phyloP scores from a whole-genome alignment of 1,284 basidiomycete species.

The Leccinum fallax region DNA sequence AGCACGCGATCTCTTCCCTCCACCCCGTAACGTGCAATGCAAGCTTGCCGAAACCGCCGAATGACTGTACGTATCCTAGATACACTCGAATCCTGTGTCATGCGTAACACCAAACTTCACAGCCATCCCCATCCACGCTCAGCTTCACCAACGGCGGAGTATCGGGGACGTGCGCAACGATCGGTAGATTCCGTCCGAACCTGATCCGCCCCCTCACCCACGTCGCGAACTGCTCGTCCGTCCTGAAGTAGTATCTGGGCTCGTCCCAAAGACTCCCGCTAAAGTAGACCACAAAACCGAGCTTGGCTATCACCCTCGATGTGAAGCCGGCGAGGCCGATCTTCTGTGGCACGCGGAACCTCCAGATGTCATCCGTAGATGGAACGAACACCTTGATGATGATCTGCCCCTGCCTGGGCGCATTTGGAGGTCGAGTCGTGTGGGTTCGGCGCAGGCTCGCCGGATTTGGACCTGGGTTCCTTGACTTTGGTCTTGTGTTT shows the following conservation, averaged over 20 bases:
- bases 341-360: constrained; percentile 38
- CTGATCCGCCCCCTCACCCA: constrained; percentile 30
- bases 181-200: constrained; percentile 34
- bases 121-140: constrained; percentile 16
- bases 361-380: constrained; percentile 44
- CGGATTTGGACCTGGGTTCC: background rate
- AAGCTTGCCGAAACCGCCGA: background rate
- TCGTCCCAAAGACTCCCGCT: constrained; percentile 36
- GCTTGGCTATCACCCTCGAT: constrained; percentile 37
- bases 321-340: constrained; percentile 36
- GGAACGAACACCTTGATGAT: constrained; percentile 45
- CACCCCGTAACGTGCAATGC: background rate
- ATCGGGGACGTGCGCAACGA: constrained; percentile 29
- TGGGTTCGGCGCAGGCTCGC: background rate
- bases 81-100: background rate
- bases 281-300: constrained; percentile 40
- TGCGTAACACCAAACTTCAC: constrained; percentile 30
- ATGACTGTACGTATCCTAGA: background rate
- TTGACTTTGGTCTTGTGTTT: constrained; percentile 16
- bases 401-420: constrained; percentile 38
- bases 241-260: constrained; percentile 33
- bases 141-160: constrained; percentile 21
- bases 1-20: background rate
- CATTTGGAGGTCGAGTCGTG: constrained; percentile 26
- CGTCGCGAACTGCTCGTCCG: constrained; percentile 25